phyloP scores from a whole-genome alignment of 306 rosid species.

The Lathyrus tuberosus region DNA sequence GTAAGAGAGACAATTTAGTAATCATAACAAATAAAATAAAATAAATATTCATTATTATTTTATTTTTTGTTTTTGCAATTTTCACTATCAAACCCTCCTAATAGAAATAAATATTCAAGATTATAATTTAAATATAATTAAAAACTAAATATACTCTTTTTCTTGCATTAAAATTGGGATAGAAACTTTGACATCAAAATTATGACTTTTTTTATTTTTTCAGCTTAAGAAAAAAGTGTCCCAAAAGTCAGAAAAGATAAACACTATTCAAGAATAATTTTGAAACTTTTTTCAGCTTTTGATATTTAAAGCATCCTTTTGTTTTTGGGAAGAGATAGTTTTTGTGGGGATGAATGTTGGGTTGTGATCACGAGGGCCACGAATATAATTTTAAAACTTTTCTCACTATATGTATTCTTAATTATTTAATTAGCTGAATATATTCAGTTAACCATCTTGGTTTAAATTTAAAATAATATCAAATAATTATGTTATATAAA shows the following conservation, averaged over 20 bases:
- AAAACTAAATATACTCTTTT: neutral
- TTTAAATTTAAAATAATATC: slow-evolving; percentile 8
- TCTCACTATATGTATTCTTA: too few relatives aligned
- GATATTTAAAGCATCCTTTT: slow-evolving; percentile 29
- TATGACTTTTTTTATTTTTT: slow-evolving; percentile 33
- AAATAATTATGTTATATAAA: slow-evolving; percentile 4
- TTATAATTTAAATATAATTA: slow-evolving; percentile 21
- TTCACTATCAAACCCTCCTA: neutral
- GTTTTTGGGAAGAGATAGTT: slow-evolving; percentile 12
- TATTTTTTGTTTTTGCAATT: neutral
- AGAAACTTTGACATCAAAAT: slow-evolving; percentile 40
- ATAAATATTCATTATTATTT: neutral
- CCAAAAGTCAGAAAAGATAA: slow-evolving; percentile 38
- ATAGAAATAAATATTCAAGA: neutral
- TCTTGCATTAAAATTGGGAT: slow-evolving; percentile 18
- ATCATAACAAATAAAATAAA: neutral
- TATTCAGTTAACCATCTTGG: too few relatives aligned
- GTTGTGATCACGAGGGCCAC: slow-evolving; percentile 50
- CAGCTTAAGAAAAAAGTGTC: slow-evolving; percentile 32
- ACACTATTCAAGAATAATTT: slow-evolving; percentile 35
- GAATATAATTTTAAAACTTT: slow-evolving; percentile 32
- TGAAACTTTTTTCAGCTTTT: slow-evolving; percentile 22
- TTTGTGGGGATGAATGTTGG: slow-evolving; percentile 45
- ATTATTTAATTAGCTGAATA: neutral
- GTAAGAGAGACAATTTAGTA: neutral